phyloP scores from a whole-genome alignment of 768 basidiomycete genomes.

The Leccinum subgranulosum region DNA sequence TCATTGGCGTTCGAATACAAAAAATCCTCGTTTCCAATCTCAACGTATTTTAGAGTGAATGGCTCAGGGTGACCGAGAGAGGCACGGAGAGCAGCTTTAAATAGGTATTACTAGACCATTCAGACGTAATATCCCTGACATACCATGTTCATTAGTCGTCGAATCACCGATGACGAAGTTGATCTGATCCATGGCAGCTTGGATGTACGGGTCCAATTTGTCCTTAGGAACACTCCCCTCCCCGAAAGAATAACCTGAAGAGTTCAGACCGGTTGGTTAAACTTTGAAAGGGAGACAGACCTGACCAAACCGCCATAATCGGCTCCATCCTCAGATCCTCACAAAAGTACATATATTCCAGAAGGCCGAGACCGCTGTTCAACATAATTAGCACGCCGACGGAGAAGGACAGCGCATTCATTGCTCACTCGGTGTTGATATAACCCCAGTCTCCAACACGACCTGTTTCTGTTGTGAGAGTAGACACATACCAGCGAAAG shows the following conservation, averaged over 20 bases:
- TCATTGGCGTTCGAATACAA: constrained; percentile 26
- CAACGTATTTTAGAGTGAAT: constrained; percentile 47
- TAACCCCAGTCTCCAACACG: background rate
- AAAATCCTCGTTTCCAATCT: constrained; percentile 62
- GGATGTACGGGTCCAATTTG: constrained; percentile 47
- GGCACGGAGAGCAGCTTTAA: constrained; percentile 48
- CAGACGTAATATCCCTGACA: constrained; percentile 12
- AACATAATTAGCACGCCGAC: background rate
- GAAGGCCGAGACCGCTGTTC: constrained; percentile 49
- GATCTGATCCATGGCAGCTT: constrained; percentile 56
- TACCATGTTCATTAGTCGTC: constrained; percentile 34
- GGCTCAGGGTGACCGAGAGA: constrained; percentile 55
- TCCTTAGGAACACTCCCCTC: constrained; percentile 41
- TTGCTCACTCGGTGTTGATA: constrained; percentile 38
- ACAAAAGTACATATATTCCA: constrained; percentile 53
- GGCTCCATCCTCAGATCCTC: constrained; percentile 54
- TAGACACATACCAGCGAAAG: background rate
- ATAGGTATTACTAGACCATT: background rate
- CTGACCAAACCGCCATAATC: constrained; percentile 61
- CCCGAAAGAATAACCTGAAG: constrained; percentile 45
- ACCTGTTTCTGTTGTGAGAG: background rate
- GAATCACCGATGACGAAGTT: constrained; percentile 59
- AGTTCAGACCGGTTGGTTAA: background rate
- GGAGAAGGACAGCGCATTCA: background rate
- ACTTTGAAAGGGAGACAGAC: constrained; percentile 20